Evolutionary conservation across 805 yeast genomes (phyloP).

Genomic region (Brettanomyces bruxellensis): DNA sequence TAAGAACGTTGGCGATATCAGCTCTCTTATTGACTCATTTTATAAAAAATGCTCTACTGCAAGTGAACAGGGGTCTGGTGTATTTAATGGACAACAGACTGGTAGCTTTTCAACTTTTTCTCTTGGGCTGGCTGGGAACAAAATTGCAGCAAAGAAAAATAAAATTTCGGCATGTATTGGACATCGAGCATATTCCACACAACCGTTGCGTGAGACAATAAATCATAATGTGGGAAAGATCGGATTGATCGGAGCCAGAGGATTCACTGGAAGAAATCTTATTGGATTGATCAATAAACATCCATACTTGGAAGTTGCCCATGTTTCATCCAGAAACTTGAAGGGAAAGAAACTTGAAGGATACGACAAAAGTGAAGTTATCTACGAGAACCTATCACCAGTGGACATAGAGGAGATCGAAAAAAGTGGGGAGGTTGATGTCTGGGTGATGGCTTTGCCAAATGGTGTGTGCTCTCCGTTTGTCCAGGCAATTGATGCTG

Average conservation of each 20-base stretch:
- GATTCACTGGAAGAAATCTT: slow-evolving; percentile 91
- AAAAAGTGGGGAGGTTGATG: slow-evolving; percentile 68
- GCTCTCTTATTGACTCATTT: slow-evolving; percentile 54
- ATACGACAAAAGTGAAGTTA: slow-evolving; percentile 71
- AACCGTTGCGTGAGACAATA: slow-evolving; percentile 53
- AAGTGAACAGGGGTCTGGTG: slow-evolving; percentile 22
- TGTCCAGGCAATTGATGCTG: slow-evolving; percentile 69
- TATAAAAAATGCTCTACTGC: slow-evolving; percentile 39
- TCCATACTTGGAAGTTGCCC: slow-evolving; percentile 78
- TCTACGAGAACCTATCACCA: slow-evolving; percentile 76
- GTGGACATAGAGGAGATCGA: slow-evolving; percentile 82
- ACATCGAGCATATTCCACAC: neutral
- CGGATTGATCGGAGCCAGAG: slow-evolving; percentile 97
- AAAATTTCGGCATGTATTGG: neutral
- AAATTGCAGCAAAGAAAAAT: too few species aligned
- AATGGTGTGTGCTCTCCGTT: slow-evolving; percentile 92
- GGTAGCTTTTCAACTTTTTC: slow-evolving; percentile 24
- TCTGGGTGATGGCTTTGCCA: slow-evolving; percentile 99
- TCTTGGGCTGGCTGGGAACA: slow-evolving; percentile 11
- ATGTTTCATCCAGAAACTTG: slow-evolving; percentile 94
- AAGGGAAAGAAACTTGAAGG: slow-evolving; percentile 81
- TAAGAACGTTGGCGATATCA: slow-evolving; percentile 48
- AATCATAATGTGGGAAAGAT: slow-evolving; percentile 60
- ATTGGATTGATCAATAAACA: slow-evolving; percentile 81
- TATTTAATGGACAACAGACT: slow-evolving; percentile 30